A percentile compares a stretch with the other conserved stretches of the same genome.
These are phyloP conservation scores for Colletotrichum sp. DNA, from an alignment of 2,329 filamentous ascomycete genomes.

Conservation along the genomic window DNA sequence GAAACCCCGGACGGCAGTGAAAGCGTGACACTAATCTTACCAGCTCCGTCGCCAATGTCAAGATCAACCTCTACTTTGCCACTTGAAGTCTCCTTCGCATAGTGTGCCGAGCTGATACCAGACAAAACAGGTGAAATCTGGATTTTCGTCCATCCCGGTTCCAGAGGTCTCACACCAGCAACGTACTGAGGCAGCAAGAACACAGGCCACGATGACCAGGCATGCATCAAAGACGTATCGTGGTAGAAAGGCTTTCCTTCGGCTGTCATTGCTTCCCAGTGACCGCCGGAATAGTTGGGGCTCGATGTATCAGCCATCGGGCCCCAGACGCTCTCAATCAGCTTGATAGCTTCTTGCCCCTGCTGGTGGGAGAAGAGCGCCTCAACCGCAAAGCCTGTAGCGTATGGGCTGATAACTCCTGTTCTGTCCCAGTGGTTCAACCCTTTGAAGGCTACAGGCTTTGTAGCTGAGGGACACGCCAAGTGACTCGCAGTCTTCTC, in stretches of 20 bases:
- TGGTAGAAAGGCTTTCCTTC: neutral
- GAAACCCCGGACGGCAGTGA: neutral
- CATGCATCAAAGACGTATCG: constrained; percentile 8
- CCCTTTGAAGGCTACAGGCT: neutral
- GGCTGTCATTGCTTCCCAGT: constrained; percentile 12
- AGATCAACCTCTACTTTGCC: neutral
- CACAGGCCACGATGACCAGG: constrained; percentile 15
- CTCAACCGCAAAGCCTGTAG: constrained; percentile 7
- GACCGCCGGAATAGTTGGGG: constrained; percentile 5
- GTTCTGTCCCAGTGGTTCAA: neutral
- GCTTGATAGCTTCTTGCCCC: neutral
- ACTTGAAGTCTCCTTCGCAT: neutral
- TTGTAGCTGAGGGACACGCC: neutral
- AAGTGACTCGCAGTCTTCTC: neutral
- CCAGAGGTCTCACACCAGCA: neutral
- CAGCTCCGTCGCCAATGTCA: neutral
- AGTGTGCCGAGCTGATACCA: neutral
- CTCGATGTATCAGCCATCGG: neutral
- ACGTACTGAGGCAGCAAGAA: constrained; percentile 11
- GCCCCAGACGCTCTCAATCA: neutral
- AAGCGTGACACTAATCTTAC: neutral
- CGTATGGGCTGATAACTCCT: constrained; percentile 1
- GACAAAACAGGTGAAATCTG: neutral
- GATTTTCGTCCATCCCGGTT: constrained; percentile 1
- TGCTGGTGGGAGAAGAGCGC: neutral